Evolutionary conservation across 164 flowering plant species (phyloP), one percentile per base, ranked within the genome.

Genomic region (Santalum album): DNA sequence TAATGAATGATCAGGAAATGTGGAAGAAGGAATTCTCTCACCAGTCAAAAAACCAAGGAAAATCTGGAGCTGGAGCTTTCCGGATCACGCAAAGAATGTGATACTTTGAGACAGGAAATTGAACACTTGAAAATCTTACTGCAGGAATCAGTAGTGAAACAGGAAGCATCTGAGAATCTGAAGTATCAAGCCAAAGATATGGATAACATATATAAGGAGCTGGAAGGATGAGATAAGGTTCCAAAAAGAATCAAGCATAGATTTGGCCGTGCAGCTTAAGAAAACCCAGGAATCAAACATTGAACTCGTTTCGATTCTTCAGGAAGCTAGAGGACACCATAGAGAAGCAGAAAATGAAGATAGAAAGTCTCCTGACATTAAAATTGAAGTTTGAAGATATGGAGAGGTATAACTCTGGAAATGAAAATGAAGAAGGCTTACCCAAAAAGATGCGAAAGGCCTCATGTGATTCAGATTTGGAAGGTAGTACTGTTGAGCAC

Each of bases 381-480:
- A 38, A 38, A 14, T 14, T 38, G 42, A 38, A 38, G 42, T 38
- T 9, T 0, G 42, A 38, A 38, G 16, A 38, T 15, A 38, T 10
- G 16, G 42, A 38, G 42, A 38, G 17, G 42, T 38, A 2, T 18
- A 10, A 38, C 3, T 12, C 21, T 42, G 45, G 21, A 42, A 20
- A 32, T 56, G 50, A 27, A 25, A 22, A 10, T 25, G 27, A 35
- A 39, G 43, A 35, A 20, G 24, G 17, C 34, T 48, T 40, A 20
- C 21, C 32, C 24, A 26, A 39, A 26, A n/a, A 20, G 21, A 42
- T 42, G 45, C 17, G 1, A 26, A 24, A 22, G n/a, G 25, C 49
- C 39, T 39, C 54, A 17, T 45, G 11, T 35, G 57, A 57, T 45
- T 51, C 67, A 38, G 57, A 56, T 26, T 11, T 16, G 24, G 61